Evolutionary conservation across 495 filamentous ascomycete species (phyloP).

Genomic region (Geoglossum glabrum): DNA sequence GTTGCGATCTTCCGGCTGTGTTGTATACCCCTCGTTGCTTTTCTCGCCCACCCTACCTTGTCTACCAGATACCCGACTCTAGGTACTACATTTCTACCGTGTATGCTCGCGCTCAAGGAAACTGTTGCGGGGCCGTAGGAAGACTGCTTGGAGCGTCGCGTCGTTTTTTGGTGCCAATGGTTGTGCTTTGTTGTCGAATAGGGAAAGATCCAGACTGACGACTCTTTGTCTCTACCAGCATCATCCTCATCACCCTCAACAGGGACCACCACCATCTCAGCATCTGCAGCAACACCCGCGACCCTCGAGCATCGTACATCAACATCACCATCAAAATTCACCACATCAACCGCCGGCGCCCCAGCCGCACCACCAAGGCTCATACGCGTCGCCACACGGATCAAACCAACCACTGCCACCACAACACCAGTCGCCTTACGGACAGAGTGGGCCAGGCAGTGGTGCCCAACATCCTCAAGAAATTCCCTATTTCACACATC

Average conservation of each 20-base stretch:
- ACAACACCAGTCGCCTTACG: neutral
- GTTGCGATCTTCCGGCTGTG: neutral
- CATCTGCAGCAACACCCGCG: conserved; percentile 1
- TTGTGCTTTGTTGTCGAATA: conserved; percentile 1
- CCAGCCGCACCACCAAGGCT: neutral
- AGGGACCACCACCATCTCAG: conserved; percentile 1
- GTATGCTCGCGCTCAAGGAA: neutral
- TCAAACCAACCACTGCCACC: neutral
- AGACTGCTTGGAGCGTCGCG: neutral
- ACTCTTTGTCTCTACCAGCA: conserved; percentile 1
- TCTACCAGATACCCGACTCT: conserved; percentile 1
- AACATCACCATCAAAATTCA: conserved; percentile 1
- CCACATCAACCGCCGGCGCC: neutral
- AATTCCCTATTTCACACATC: conserved; percentile 48
- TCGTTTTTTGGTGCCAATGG: neutral
- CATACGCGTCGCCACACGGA: neutral
- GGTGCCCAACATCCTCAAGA: conserved; percentile 33
- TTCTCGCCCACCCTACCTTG: neutral
- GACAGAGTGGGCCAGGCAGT: neutral
- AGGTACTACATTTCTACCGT: conserved; percentile 3
- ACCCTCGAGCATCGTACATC: neutral
- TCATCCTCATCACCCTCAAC: conserved; percentile 4
- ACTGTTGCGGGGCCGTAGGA: neutral
- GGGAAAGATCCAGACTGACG: conserved; percentile 1
- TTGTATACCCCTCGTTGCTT: conserved; percentile 1